phyloP scores from a whole-genome alignment of 768 basidiomycete species.

The Boletus rex-veris region DNA sequence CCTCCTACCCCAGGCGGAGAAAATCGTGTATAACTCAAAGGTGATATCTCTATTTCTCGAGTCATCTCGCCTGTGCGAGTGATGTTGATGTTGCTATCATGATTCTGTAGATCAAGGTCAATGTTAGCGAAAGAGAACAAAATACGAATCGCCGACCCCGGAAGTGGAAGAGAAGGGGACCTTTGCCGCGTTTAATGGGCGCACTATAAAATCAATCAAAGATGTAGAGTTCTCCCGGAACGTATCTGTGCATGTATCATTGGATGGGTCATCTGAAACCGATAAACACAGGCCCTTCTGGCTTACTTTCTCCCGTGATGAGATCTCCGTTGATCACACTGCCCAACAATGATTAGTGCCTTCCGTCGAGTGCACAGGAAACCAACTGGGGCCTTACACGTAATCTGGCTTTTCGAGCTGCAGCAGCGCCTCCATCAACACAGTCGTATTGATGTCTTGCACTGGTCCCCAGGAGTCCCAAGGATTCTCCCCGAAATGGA shows the following conservation, averaged over 20 bases:
- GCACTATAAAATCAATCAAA: constrained; percentile 61
- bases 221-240: constrained; percentile 64
- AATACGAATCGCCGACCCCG: constrained; percentile 45
- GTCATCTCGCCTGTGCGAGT: constrained; percentile 63
- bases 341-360: not conserved
- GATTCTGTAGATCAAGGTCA: constrained; percentile 46
- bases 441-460: constrained; percentile 62
- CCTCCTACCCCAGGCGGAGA: constrained; percentile 65
- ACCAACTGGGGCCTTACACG: constrained; percentile 43
- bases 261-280: not conserved
- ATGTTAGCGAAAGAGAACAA: not conserved
- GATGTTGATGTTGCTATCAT: constrained; percentile 71
- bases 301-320: constrained; percentile 64
- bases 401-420: constrained; percentile 62
- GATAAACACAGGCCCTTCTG: not conserved
- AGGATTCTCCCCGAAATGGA: constrained; percentile 75
- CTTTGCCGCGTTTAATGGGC: constrained; percentile 51
- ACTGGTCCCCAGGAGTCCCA: constrained; percentile 65
- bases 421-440: constrained; percentile 55
- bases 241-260: constrained; percentile 42
- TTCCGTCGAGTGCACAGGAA: not conserved
- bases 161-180: constrained; percentile 68
- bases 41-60: constrained; percentile 56
- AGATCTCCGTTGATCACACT: constrained; percentile 73
- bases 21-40: constrained; percentile 57